Evolutionary conservation across 2,329 filamentous ascomycete species (phyloP).

Genomic region (Chrysoporthe puriensis): DNA sequence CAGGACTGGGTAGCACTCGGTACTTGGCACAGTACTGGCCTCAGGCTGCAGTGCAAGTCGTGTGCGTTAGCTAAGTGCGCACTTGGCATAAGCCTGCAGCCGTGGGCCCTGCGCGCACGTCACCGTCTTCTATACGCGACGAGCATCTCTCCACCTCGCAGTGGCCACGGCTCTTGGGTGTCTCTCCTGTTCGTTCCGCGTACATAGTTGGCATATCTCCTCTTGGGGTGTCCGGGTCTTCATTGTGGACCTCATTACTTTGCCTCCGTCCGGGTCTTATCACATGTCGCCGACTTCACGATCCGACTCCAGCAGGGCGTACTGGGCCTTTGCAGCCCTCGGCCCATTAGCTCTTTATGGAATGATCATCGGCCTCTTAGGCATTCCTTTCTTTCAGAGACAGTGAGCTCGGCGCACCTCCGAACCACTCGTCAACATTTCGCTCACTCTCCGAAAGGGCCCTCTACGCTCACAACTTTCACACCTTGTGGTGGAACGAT

Average conservation of each 20-base stretch:
- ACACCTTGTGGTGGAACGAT: slow-evolving; percentile 72
- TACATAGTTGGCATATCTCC: background rate
- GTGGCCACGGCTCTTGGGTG: background rate
- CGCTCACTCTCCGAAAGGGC: slow-evolving; percentile 56
- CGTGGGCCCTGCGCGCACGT: background rate
- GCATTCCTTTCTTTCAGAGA: slow-evolving; percentile 74
- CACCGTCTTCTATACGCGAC: background rate
- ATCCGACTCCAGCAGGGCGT: slow-evolving; percentile 44
- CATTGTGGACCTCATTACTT: background rate
- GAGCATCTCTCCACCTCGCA: background rate
- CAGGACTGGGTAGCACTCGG: background rate
- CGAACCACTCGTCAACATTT: background rate
- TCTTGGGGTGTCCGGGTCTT: background rate
- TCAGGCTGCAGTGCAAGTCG: background rate
- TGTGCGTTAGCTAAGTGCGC: background rate
- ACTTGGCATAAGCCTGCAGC: background rate
- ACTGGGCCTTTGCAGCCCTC: slow-evolving; percentile 57
- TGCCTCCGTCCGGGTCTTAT: background rate
- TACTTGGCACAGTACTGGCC: background rate
- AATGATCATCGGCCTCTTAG: slow-evolving; percentile 65
- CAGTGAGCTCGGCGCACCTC: slow-evolving; percentile 61
- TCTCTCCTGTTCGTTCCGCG: background rate
- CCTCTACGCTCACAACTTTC: slow-evolving; percentile 81
- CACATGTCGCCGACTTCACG: slow-evolving; percentile 7
- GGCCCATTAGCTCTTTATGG: slow-evolving; percentile 66